Conservation (phyloP, 148 eudicot genomes). For the Arctostaphylos glauca region DNA sequence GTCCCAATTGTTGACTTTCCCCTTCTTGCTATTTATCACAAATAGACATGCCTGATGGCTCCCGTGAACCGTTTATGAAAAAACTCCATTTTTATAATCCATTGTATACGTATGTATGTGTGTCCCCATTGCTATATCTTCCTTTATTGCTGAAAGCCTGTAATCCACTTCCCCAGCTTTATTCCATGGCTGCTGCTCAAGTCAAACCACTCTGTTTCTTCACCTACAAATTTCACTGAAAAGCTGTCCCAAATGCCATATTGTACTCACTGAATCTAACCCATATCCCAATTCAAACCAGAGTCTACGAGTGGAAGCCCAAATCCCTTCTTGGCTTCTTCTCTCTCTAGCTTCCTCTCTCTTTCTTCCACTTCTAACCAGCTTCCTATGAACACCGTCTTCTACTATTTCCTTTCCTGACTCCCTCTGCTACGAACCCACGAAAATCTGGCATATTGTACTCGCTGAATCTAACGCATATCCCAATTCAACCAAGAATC, state of each 20-base stretch:
- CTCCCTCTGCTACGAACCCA: too few species aligned
- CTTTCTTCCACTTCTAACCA: neutral
- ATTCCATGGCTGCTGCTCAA: neutral
- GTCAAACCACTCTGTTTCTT: neutral
- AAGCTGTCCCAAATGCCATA: too few species aligned
- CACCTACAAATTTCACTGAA: neutral
- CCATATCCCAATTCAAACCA: neutral
- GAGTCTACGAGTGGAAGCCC: neutral
- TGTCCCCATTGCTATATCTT: neutral
- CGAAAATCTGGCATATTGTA: neutral
- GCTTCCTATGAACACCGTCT: too few species aligned
- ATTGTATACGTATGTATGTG: too few species aligned
- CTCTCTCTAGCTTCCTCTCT: neutral
- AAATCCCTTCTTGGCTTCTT: neutral
- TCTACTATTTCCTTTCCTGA: too few species aligned
- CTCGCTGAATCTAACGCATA: neutral
- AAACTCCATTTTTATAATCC: neutral
- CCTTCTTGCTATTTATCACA: too few species aligned
- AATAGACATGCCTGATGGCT: neutral
- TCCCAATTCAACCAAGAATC: neutral
- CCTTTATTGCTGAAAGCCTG: neutral
- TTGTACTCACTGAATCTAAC: neutral
- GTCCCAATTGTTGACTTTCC: too few species aligned
- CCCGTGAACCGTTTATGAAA: conserved; percentile 2
- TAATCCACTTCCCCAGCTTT: neutral